These are phyloP conservation scores for Diaporthe caulivora DNA, from an alignment of 2,329 filamentous ascomycete species.

Conservation along the genomic window DNA sequence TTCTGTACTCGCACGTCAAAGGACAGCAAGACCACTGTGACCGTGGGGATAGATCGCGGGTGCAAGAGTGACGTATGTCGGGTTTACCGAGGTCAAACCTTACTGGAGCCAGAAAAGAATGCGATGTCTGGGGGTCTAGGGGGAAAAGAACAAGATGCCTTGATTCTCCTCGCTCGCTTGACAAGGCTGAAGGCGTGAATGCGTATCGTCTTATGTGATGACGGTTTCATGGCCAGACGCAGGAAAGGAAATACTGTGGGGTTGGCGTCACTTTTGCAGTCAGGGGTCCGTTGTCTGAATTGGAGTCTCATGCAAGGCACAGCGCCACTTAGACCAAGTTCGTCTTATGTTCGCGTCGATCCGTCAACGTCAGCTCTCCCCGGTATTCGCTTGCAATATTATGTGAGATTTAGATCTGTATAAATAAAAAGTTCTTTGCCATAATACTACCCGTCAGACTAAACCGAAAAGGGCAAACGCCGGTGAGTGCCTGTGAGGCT, in stretches of 20 bases:
- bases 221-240: not conserved
- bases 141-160: too few species aligned
- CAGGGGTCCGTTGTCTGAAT: not conserved
- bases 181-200: not conserved
- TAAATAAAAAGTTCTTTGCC: not conserved
- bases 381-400: not conserved
- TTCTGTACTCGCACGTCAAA: not conserved
- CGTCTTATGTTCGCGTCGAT: not conserved
- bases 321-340: conserved; percentile 1
- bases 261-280: not conserved
- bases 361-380: conserved; percentile 1
- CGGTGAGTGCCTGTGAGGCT: conserved; percentile 10
- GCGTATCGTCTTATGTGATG: not conserved
- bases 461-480: conserved; percentile 1
- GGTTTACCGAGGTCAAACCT: not conserved
- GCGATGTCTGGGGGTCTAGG: not conserved
- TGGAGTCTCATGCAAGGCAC: conserved; percentile 17
- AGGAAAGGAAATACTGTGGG: too few species aligned
- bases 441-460: conserved; percentile 1
- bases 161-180: not conserved
- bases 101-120: not conserved
- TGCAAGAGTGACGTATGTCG: too few species aligned
- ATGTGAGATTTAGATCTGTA: conserved; percentile 22
- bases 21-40: not conserved
- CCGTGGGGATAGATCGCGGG: not conserved